Conservation (phyloP, 2,329 filamentous ascomycete species). For the Fusarium algeriense region DNA sequence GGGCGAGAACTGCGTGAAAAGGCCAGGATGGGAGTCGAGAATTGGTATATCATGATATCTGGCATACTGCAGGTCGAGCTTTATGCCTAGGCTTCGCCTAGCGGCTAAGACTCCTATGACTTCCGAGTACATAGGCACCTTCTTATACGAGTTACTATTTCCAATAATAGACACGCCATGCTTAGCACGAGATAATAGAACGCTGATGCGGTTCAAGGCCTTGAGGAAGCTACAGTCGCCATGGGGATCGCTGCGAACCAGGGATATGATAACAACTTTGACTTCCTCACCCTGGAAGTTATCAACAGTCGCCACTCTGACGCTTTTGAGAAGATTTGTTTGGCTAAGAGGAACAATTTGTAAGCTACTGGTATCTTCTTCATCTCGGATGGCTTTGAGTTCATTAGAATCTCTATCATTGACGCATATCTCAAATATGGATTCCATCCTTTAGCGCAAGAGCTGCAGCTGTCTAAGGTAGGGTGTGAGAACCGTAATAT, state of each 20-base stretch:
- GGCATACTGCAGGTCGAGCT: conserved; percentile 1
- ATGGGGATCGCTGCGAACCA: conserved; percentile 76
- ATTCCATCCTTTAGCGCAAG: conserved; percentile 5
- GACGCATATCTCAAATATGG: conserved; percentile 6
- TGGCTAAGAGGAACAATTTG: background rate
- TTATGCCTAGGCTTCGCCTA: background rate
- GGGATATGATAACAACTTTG: conserved; percentile 75
- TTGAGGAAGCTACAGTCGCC: conserved; percentile 73
- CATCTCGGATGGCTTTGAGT: background rate
- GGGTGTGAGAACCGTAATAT: conserved; percentile 1
- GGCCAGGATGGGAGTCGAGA: background rate
- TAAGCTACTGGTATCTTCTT: background rate
- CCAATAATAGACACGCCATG: conserved; percentile 68
- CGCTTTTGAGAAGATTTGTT: conserved; percentile 40
- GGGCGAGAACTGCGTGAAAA: background rate
- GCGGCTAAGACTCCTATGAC: background rate
- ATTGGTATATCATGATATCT: background rate
- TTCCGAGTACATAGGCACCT: background rate
- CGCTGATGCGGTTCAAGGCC: conserved; percentile 76
- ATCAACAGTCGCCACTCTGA: conserved; percentile 75
- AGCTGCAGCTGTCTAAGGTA: conserved; percentile 6
- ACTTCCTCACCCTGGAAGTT: conserved; percentile 85
- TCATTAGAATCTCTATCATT: conserved; percentile 3
- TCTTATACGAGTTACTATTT: background rate
- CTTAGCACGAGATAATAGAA: conserved; percentile 73